A percentile compares a stretch with the other conserved stretches of the same genome.
Evolutionary conservation across 1,284 basidiomycete species (phyloP).

Genomic region (Bjerkandera adusta): DNA sequence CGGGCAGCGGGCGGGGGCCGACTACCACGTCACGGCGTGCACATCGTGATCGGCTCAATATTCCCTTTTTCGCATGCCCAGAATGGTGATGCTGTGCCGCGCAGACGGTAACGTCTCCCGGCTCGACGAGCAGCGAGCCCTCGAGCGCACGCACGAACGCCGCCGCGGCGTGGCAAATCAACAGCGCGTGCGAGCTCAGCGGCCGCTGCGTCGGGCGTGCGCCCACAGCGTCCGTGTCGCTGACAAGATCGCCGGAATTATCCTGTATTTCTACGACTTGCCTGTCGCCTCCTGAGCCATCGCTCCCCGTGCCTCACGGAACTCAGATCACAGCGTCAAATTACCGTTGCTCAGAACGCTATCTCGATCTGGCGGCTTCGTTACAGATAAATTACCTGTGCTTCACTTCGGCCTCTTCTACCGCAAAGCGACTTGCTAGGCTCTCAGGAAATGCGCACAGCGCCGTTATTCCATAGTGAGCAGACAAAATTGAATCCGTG

Average conservation of each 20-base stretch:
- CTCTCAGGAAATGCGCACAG: background rate
- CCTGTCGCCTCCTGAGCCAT: too few species aligned
- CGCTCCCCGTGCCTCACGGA: too few species aligned
- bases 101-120: conserved; percentile 5
- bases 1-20: too few species aligned
- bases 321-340: conserved; percentile 7
- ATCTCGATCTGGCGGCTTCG: conserved; percentile 27
- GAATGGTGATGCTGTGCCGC: conserved; percentile 8
- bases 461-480: background rate
- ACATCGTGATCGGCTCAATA: conserved; percentile 3
- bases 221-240: too few species aligned
- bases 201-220: conserved; percentile 8
- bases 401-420: background rate
- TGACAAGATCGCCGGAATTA: too few species aligned
- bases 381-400: background rate
- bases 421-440: background rate
- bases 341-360: conserved; percentile 25
- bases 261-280: too few species aligned
- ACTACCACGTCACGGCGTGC: too few species aligned
- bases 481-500: too few species aligned
- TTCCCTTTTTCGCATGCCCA: background rate
- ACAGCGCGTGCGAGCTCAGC: conserved; percentile 9
- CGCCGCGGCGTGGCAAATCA: conserved; percentile 11
- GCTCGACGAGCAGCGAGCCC: background rate
- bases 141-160: conserved; percentile 3